Evolutionary conservation across 2,329 filamentous ascomycete genomes (phyloP), one percentile per base, ranked within the genome.

Genomic region (Fusarium begoniae): DNA sequence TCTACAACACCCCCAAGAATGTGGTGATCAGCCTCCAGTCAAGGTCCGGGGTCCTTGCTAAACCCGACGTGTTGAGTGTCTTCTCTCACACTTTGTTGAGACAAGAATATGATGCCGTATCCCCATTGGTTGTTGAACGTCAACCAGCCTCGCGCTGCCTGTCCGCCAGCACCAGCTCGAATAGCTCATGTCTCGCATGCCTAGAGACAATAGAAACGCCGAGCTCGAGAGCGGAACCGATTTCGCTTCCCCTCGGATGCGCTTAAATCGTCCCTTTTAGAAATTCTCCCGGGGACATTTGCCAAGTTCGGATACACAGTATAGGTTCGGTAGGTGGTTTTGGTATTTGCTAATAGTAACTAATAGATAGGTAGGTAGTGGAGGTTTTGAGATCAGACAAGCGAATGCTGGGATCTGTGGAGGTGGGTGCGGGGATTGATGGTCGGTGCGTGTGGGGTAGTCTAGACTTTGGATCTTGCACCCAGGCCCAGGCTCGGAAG

Each of bases 341-440:
- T 44, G 35, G 64, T 63, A 63, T 56, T 50, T 69, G 65, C 56
- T 69, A 55, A 63, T 55, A 53, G 44, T 24, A 57, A 58, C 53
- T 28, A 40, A 47, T 43, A 35, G 26, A 48, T 47, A 47, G 24
- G 28, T 44, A 26, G 50, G 28, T 44, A 26, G 50, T 35, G n/a
- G 50, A 53, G 32, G 57, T 66, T 76, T 58, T 55, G 35, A 59
- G 60, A 55, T 51, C 56, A 56, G 71, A 47, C 61, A 73, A 66
- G 66, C 60, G 60, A 70, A 48, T 66, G 55, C 68, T 70, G 40
- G 68, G 70, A 57, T 62, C 58, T 68, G 72, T 76, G 75, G 73
- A 77, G 69, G 75, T 78, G 76, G 69, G 75, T 78, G 76, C 76
- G 76, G 76, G 77, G 76, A 74, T 68, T 64, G 57, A 47, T 72